Evolutionary conservation across 176 grass and related monocot genomes (phyloP), one percentile per base, ranked within the genome.

Genomic region (Hordeum vulgare): DNA sequence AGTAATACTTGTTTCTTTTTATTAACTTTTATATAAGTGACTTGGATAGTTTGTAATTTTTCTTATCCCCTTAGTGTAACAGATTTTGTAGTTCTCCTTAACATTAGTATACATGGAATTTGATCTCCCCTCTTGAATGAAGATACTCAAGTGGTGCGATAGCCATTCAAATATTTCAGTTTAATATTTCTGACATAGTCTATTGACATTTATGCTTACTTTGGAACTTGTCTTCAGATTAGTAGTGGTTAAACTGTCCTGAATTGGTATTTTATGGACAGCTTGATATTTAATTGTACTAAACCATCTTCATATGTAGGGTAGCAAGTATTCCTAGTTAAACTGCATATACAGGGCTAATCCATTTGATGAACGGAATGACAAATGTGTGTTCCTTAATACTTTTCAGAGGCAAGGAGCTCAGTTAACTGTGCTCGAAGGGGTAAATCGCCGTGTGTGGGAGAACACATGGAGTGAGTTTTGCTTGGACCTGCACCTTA

Each of bases 401-500:
- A 42, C 31, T 84, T 94, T 88, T 86, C 91, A 99, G 96, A 99
- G 91, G 74, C 86, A 75, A 88, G 91, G 88, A 85, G 93, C 96
- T 80, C 93, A 96, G 84, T 91, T 88, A 83, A 86, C 94, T 79
- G 96, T 99, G 86, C 80, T 94, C 6, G 93, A 99, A 83, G 96
- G 96, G 13, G 89, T 94, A 69, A 91, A 88, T 33, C 87, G 89
- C 8, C 85, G 76, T 62, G 96, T 99, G 49, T 99, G 96, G 96
- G 93, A 99, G 78, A 94, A 96, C 65, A 91, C 89, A 29, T 96
- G 91, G 93, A 88, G 85, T 65, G 91, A 99, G 42, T 92, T 90
- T 70, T 92, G 83, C 81, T 62, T 99, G 69, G 96, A 99, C 78
- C 83, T 99, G 81, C 96, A 99, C 68, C 91, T 99, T 58, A 99